Conservation (phyloP, 2,329 filamentous ascomycete genomes). For the Beauveria varroae region DNA sequence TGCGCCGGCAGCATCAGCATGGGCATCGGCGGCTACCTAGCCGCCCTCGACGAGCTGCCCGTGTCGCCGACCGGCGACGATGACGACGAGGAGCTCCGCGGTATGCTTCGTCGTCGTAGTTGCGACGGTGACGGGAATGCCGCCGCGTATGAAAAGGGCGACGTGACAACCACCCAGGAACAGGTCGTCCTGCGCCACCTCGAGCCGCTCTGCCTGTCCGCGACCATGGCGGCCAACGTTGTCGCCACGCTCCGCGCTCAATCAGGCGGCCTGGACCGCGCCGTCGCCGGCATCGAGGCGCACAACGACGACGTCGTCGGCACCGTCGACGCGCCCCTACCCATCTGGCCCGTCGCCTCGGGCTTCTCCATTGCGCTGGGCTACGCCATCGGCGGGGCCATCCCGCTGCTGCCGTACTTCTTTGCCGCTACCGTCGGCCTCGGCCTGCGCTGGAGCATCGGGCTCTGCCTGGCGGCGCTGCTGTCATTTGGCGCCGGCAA, state of each 20-base stretch:
- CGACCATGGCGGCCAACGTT: slow-evolving; percentile 17
- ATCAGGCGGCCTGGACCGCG: slow-evolving; percentile 24
- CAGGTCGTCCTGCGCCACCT: slow-evolving; percentile 25
- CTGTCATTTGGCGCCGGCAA: slow-evolving; percentile 52
- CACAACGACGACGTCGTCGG: slow-evolving; percentile 8
- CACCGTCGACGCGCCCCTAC: slow-evolving; percentile 11
- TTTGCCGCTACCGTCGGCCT: slow-evolving; percentile 32
- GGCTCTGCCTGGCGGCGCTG: slow-evolving; percentile 44
- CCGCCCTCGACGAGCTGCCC: slow-evolving; percentile 37
- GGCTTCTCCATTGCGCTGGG: slow-evolving; percentile 54
- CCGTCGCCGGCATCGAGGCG: slow-evolving; percentile 16
- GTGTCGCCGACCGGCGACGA: not conserved
- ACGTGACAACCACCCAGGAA: slow-evolving; percentile 12
- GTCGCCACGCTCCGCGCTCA: slow-evolving; percentile 19
- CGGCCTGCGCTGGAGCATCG: slow-evolving; percentile 46
- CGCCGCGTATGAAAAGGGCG: slow-evolving; percentile 11
- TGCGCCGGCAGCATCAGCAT: slow-evolving; percentile 66
- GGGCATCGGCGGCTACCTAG: slow-evolving; percentile 64
- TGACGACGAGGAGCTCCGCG: slow-evolving; percentile 18
- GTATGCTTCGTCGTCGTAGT: slow-evolving; percentile 18
- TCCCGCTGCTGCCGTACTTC: slow-evolving; percentile 57
- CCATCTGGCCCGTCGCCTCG: slow-evolving; percentile 34
- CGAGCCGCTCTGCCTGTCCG: slow-evolving; percentile 23
- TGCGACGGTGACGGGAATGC: slow-evolving; percentile 6
- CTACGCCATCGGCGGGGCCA: slow-evolving; percentile 55